phyloP scores from a whole-genome alignment of 2,329 filamentous ascomycete genomes.

The Fusarium temperatum region DNA sequence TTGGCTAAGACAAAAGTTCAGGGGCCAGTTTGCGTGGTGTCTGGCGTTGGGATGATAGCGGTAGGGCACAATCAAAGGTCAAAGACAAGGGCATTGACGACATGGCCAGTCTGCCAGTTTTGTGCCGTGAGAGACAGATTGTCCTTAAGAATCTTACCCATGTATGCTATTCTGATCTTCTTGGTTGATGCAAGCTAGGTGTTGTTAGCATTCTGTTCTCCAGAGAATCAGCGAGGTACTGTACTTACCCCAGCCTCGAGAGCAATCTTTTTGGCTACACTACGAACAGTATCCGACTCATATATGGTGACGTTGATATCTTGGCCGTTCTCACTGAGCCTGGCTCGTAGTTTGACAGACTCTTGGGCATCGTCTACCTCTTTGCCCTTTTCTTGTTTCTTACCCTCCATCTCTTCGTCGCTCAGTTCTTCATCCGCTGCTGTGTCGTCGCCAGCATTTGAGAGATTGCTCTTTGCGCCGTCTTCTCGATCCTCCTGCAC shows the following conservation, averaged over 20 bases:
- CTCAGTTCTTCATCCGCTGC: conserved; percentile 54
- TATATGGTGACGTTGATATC: conserved; percentile 68
- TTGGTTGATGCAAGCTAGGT: conserved; percentile 65
- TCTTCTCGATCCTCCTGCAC: conserved; percentile 52
- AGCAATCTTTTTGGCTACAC: conserved; percentile 69
- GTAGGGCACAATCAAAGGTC: conserved; percentile 49
- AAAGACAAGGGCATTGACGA: conserved; percentile 81
- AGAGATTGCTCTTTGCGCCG: conserved; percentile 46
- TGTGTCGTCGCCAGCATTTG: conserved; percentile 50
- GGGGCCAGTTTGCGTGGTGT: not conserved
- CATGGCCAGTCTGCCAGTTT: conserved; percentile 78
- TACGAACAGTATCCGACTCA: conserved; percentile 70
- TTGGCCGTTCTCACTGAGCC: conserved; percentile 72
- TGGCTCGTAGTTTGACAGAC: conserved; percentile 65
- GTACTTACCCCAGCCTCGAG: conserved; percentile 69
- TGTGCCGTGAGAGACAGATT: conserved; percentile 70
- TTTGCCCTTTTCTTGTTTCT: conserved; percentile 69
- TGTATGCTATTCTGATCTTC: conserved; percentile 77
- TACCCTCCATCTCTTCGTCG: conserved; percentile 49
- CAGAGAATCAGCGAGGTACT: conserved; percentile 43
- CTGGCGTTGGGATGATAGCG: not conserved
- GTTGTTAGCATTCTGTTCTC: conserved; percentile 8
- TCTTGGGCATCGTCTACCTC: conserved; percentile 62
- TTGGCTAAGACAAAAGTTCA: not conserved
- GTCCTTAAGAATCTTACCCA: conserved; percentile 82